Percentiles rank a stretch among this genome's conserved stretches.
Conservation (phyloP, 2,329 filamentous ascomycete species). For the Fusarium subtropicale region DNA sequence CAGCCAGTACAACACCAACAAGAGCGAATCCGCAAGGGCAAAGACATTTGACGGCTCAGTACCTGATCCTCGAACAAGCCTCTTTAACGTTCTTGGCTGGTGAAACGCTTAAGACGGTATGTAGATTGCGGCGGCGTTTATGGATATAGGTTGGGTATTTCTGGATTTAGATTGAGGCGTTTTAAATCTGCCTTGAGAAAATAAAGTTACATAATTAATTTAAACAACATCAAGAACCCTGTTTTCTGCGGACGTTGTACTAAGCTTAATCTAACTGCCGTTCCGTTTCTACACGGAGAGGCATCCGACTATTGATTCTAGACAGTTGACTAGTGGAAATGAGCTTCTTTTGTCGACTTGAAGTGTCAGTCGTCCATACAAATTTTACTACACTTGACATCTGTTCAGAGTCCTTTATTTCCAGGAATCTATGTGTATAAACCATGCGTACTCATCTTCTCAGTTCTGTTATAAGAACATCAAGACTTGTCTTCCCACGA, state of each 20-base stretch:
- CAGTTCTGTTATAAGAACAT: neutral
- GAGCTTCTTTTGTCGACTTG: neutral
- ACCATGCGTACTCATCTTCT: neutral
- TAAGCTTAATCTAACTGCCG: neutral
- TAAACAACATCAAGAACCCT: neutral
- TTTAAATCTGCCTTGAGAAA: conserved; percentile 13
- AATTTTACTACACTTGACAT: neutral
- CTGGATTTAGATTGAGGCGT: conserved; percentile 10
- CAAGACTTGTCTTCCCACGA: too few relatives aligned
- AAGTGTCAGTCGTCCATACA: too few relatives aligned
- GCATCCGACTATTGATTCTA: conserved; percentile 1
- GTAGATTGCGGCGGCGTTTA: conserved; percentile 1
- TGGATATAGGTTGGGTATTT: neutral
- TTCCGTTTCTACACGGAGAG: conserved; percentile 5
- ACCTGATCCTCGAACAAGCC: conserved; percentile 43
- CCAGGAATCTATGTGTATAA: neutral
- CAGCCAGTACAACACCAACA: conserved; percentile 41
- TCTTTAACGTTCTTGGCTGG: conserved; percentile 46
- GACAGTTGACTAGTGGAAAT: conserved; percentile 7
- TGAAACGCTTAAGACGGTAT: neutral
- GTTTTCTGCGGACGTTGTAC: neutral
- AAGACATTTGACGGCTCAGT: conserved; percentile 40
- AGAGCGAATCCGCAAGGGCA: conserved; percentile 38
- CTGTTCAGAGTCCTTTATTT: neutral
- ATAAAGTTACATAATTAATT: conserved; percentile 15